A percentile compares a stretch with the other conserved stretches of the same genome.
Evolutionary conservation across 345 rosid genomes (phyloP).

Genomic region (Gossypioides kirkii): DNA sequence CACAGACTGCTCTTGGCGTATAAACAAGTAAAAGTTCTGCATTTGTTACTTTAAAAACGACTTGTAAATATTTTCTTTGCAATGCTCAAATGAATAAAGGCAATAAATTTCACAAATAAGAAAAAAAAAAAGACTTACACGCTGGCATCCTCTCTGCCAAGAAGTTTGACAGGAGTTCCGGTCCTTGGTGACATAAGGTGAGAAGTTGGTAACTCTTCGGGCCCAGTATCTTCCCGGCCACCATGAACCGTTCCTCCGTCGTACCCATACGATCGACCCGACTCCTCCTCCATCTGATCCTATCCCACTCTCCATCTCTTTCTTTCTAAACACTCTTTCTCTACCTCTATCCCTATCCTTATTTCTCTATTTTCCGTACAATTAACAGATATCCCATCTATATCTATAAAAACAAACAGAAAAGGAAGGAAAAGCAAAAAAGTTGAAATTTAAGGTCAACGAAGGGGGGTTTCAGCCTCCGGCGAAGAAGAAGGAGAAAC

Average conservation of each 20-base stretch:
- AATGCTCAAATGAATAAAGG: neutral
- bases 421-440: neutral
- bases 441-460: neutral
- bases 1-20: neutral
- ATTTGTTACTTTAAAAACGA: neutral
- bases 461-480: slow-evolving; percentile 7
- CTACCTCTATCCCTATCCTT: slow-evolving; percentile 14
- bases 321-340: slow-evolving; percentile 19
- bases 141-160: slow-evolving; percentile 98
- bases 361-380: slow-evolving; percentile 11
- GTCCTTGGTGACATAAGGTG: slow-evolving; percentile 84
- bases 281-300: slow-evolving; percentile 49
- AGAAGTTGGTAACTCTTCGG: slow-evolving; percentile 69
- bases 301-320: slow-evolving; percentile 49
- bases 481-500: slow-evolving; percentile 26
- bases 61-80: neutral
- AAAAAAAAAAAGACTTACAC: slow-evolving; percentile 52
- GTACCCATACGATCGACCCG: slow-evolving; percentile 95
- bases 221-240: slow-evolving; percentile 92
- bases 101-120: neutral
- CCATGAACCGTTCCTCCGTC: slow-evolving; percentile 99
- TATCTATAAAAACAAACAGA: neutral
- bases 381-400: slow-evolving; percentile 11
- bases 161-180: slow-evolving; percentile 98
- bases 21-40: neutral